Evolutionary conservation across 2,329 filamentous ascomycete genomes (phyloP), one percentile per base, ranked within the genome.

Genomic region (Ceratocystis variospora): DNA sequence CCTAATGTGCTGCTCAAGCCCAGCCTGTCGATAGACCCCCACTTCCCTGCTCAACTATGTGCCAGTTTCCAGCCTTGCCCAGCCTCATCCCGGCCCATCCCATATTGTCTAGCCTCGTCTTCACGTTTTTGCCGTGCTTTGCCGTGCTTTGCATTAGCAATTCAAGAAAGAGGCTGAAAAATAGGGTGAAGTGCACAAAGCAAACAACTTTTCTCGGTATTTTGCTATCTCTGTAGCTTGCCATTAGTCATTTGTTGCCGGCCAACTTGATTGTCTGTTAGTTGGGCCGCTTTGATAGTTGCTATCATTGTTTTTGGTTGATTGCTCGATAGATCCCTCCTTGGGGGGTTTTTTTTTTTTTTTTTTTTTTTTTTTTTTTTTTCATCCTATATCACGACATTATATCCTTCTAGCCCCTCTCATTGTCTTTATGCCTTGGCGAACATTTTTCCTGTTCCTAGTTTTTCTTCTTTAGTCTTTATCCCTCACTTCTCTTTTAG

Each of bases 361-460:
- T 28, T 28, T 28, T 28, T 28, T 28, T 28, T 3, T 28, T 3
- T 28, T 28, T 28, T 41, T 41, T 22, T 33, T 59, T 33, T 10
- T 59, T 17, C 55, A 31, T 59, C 25, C 55, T 59, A 59, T 59
- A 59, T 59, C 55, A 59, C 55, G 28, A 59, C 55, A 59, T 59
- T 59, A 59, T 59, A 59, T 3, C 55, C 31, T 37, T 25, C n/a
- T 3, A 41, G 55, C 55, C 55, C 55, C 55, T 59, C 55, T 59
- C 55, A 59, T 59, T 59, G 55, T 59, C 28, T 59, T 57, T 22
- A 12, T 59, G 55, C n/a, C 33, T 59, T 25, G 17, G 50, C 33
- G 25, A 17, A 5, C 33, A 33, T 33, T 33, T 61, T 61, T 37
- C 19, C 31, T 41, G 5, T n/a, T 15, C 28, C 33, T 61, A 37